Conservation (phyloP, 2,329 filamentous ascomycete genomes). For the Phoma sp. region DNA sequence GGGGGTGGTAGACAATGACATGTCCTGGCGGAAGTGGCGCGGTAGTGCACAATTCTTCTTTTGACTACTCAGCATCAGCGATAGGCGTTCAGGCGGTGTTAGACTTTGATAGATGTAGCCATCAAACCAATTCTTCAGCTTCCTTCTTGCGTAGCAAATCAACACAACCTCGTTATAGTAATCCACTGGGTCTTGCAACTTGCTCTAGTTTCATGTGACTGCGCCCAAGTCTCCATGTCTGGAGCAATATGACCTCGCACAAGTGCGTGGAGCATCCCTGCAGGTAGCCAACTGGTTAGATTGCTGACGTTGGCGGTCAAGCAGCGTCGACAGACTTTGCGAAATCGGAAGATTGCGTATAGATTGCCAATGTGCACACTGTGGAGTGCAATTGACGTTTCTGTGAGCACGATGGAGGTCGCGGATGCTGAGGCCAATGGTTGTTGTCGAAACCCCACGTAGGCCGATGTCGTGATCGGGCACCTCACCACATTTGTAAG, state of each 20-base stretch:
- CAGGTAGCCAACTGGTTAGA: too few species aligned
- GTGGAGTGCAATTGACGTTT: constrained; percentile 3
- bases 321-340: not conserved
- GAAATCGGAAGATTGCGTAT: not conserved
- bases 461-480: constrained; percentile 12
- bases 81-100: not conserved
- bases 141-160: not conserved
- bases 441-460: constrained; percentile 2
- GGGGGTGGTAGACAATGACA: not conserved
- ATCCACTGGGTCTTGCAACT: not conserved
- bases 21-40: too few species aligned
- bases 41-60: too few species aligned
- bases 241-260: too few species aligned
- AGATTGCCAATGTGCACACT: not conserved
- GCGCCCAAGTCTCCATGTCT: too few species aligned
- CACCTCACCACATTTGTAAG: constrained; percentile 17
- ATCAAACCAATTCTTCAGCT: not conserved
- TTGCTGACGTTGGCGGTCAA: not conserved
- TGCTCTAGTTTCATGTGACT: too few species aligned
- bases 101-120: not conserved
- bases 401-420: not conserved
- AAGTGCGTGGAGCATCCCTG: too few species aligned
- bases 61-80: too few species aligned
- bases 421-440: constrained; percentile 3
- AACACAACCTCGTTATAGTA: not conserved